phyloP scores from a whole-genome alignment of 495 filamentous ascomycete species.

The Penicillium soppii region DNA sequence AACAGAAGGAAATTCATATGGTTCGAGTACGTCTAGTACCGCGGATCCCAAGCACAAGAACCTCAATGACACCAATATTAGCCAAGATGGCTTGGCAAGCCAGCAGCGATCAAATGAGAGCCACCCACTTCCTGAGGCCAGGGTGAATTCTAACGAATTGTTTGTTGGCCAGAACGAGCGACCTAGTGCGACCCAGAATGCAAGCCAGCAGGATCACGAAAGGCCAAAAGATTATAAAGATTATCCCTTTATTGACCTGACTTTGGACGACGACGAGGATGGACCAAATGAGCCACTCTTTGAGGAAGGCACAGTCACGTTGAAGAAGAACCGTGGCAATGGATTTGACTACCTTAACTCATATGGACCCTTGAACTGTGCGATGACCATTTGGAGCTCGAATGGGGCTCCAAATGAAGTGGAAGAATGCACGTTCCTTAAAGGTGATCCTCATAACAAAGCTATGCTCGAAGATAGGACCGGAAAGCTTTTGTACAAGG shows the following conservation, averaged over 20 bases:
- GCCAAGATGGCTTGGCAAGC: neutral
- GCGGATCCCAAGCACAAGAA: neutral
- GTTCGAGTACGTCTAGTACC: neutral
- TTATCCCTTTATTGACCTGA: neutral
- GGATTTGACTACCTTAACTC: constrained; percentile 3
- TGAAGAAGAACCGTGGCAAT: neutral
- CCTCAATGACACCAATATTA: neutral
- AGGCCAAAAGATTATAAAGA: constrained; percentile 1
- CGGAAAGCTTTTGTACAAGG: constrained; percentile 1
- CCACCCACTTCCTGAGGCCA: too few species aligned
- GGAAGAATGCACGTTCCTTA: neutral
- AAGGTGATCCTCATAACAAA: constrained; percentile 6
- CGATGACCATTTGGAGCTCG: constrained; percentile 9
- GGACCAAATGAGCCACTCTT: neutral
- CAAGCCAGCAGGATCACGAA: neutral
- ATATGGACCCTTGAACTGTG: constrained; percentile 8
- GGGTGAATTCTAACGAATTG: too few species aligned
- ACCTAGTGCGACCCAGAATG: neutral
- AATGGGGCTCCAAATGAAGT: constrained; percentile 5
- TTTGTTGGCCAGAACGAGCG: neutral
- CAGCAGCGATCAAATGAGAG: too few species aligned
- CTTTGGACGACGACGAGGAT: neutral
- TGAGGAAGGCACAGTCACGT: neutral
- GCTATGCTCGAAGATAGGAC: constrained; percentile 2
- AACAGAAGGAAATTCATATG: neutral